phyloP scores from a whole-genome alignment of 257 asterid genomes.

The Solanum peruvianum region DNA sequence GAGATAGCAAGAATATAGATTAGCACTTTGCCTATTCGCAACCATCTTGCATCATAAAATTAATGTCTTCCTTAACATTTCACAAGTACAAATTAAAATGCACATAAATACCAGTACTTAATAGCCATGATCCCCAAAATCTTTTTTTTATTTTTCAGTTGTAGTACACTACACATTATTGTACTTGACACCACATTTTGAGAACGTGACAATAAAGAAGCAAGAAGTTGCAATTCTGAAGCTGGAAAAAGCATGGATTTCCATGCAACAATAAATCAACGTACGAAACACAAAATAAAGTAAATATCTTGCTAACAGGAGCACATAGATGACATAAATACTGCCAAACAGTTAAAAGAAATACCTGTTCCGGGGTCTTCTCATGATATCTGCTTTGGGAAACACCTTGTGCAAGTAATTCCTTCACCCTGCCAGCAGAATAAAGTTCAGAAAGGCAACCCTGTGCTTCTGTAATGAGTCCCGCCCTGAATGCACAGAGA shows the following conservation, averaged over 20 bases:
- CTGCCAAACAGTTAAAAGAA: neutral
- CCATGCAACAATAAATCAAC: neutral
- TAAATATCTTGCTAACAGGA: neutral
- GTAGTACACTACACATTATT: neutral
- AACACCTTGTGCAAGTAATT: slow-evolving; percentile 90
- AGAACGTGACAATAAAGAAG: neutral
- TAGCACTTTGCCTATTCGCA: neutral
- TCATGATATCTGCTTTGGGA: slow-evolving; percentile 90
- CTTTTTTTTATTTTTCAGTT: neutral
- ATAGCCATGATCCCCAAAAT: neutral
- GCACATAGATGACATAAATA: neutral
- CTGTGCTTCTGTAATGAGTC: slow-evolving; percentile 64
- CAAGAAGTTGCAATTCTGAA: neutral
- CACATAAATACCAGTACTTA: neutral
- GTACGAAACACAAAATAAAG: neutral
- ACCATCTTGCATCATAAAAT: neutral
- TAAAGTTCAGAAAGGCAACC: slow-evolving; percentile 83
- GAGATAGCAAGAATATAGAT: neutral
- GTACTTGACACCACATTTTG: neutral
- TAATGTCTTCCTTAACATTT: neutral
- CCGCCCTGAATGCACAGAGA: slow-evolving; percentile 77
- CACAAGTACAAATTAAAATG: neutral
- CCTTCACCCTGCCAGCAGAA: slow-evolving; percentile 93
- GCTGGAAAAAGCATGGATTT: neutral
- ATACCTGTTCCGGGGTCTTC: slow-evolving; percentile 98